Evolutionary conservation across 2,329 filamentous ascomycete genomes (phyloP), one percentile per base, ranked within the genome.

Genomic region (Fusarium sp.): DNA sequence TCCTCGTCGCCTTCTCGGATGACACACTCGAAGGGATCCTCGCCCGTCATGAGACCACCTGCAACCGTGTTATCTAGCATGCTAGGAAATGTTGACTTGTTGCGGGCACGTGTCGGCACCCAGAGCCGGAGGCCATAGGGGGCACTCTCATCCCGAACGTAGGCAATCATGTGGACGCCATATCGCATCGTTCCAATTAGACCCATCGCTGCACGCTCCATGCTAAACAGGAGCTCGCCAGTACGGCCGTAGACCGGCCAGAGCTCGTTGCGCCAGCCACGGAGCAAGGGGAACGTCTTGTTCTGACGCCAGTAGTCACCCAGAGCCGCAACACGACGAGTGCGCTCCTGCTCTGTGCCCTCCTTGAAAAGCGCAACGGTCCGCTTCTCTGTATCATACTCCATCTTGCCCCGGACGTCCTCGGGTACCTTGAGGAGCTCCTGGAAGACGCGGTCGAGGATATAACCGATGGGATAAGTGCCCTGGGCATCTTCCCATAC

Each of bases 61-160:
- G 95, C 96, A 8, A 97, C 96, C 2, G 95, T 95, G 82, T 98
- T 99, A 83, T 99, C 96, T 74, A 99, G 87, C 89, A 98, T 95
- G n/a, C 93, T 89, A 0, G 93, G 92, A 80, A 96, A 99, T 0
- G 95, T 98, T 75, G 93, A 90, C 86, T 98, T 99, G 67, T 86
- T 89, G 60, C 86, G 87, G 14, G 95, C 90, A 11, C 96, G 89
- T 54, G 92, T 89, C 5, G 96, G 93, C 2, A 97, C 90, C 96
- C 96, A 98, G 45, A 99, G 87, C 78, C 91, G 92, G 52, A 97
- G 83, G 20, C 91, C 92, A 62, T 88, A 82, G 42, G 81, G 82
- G 6, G 80, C 79, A 18, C 75, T 66, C 5, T 77, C 66, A 57
- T 82, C 81, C 24, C 84, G 82, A 27, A 93, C 88, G 78, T 93